phyloP scores from a whole-genome alignment of 495 filamentous ascomycete species.

The Penicillium chermesinum region DNA sequence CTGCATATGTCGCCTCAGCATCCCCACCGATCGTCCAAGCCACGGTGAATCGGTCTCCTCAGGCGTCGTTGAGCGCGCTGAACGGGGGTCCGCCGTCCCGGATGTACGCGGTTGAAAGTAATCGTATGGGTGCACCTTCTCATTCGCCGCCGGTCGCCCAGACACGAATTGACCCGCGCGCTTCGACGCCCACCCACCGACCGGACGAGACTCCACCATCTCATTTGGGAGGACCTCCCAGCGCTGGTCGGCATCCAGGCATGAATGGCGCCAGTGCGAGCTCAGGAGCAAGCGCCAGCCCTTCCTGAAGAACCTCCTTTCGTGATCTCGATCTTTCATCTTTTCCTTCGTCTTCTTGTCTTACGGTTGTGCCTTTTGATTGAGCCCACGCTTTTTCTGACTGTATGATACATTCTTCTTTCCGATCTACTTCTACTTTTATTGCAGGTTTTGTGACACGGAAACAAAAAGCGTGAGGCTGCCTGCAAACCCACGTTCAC shows the following conservation, averaged over 20 bases:
- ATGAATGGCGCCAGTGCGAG: conserved; percentile 32
- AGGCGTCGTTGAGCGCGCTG: conserved; percentile 34
- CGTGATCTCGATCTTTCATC: conserved; percentile 32
- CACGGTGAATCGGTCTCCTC: conserved; percentile 39
- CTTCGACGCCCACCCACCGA: conserved; percentile 29
- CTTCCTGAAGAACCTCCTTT: conserved; percentile 72
- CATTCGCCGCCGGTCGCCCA: conserved; percentile 37
- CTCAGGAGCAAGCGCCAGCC: conserved; percentile 63
- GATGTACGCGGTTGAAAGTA: conserved; percentile 34
- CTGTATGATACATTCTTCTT: conserved; percentile 26
- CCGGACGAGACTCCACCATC: conserved; percentile 31
- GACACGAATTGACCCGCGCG: conserved; percentile 31
- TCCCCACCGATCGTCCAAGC: conserved; percentile 43
- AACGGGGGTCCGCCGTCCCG: conserved; percentile 35
- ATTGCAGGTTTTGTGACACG: conserved; percentile 21
- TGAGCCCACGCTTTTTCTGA: conserved; percentile 2
- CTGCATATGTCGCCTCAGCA: conserved; percentile 39
- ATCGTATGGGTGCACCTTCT: conserved; percentile 29
- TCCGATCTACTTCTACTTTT: conserved; percentile 13
- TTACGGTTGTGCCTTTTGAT: neutral
- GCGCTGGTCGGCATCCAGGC: conserved; percentile 27
- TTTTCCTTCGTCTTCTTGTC: neutral
- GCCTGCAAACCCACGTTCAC: neutral
- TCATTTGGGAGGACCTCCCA: conserved; percentile 19
- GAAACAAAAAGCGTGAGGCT: conserved; percentile 21